Base-by-base conservation (phyloP, 306 rosid genomes). In the Boehmeria nivea region DNA sequence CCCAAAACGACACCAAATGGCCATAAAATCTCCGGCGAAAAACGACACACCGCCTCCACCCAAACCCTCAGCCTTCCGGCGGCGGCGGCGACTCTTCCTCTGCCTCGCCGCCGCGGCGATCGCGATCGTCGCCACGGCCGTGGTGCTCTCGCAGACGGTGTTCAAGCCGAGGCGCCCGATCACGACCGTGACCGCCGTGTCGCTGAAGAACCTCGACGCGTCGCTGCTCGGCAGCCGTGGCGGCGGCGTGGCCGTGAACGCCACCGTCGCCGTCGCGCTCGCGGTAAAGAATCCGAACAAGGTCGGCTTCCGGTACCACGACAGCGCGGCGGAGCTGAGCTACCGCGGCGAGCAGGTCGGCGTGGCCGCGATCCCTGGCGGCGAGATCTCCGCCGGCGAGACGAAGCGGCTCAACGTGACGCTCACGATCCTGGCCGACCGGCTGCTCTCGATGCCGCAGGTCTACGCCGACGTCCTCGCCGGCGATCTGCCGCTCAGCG, bases 311-410 rank as follows among this genome's bases (percentile, higher is more conserved):
- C 51, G 26, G 67, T 81, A 67, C 61, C 15, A 31, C 28, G 28
- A 74, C 44, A 66, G 80, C 68, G 61, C 51, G 8, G 78, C 90
- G 3, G 16, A 0, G 0, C 48, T 90, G 53, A 67, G 68, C 53
- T 86, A 90, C 72, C 71, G 88, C 22, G 95, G 90, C 9, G 12
- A 36, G 3, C 31, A 33, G 37, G 62, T 90, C 40, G 97, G 94
- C 4, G 86, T 76, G 49, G 90, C 55, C 0, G 71, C 64, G 1
- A 27, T 83, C 2, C 83, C 65, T 0, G 51, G 66, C 20, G 88
- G 68, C n/a, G 10, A 64, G 13, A 73, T 81, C 3, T 26, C 59
- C 0, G 25, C 80, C 6, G 65, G 53, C 3, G 68, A 64, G 75
- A 83, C 62, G 1, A 56, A 13, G 49, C 8, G 20, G 16, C 17